phyloP scores from a whole-genome alignment of 768 basidiomycete species.

The Boletus tomentosulus region DNA sequence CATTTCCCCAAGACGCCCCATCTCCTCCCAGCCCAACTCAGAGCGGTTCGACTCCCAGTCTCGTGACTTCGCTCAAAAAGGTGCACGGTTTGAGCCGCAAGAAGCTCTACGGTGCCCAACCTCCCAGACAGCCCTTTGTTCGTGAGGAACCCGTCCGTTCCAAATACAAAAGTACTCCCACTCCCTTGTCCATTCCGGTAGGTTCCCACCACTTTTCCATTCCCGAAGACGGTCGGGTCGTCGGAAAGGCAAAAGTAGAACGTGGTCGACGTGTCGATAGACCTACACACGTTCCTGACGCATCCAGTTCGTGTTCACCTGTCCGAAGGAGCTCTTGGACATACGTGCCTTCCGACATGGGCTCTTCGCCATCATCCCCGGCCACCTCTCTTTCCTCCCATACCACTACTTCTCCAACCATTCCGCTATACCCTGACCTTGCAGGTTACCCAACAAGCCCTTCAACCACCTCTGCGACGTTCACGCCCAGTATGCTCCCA shows the following conservation, averaged over 20 bases:
- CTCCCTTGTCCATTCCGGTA: slow-evolving; percentile 29
- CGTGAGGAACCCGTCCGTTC: slow-evolving; percentile 44
- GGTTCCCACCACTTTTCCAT: slow-evolving; percentile 14
- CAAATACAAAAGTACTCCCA: slow-evolving; percentile 31
- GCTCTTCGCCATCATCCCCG: slow-evolving; percentile 25
- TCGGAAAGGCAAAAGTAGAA: slow-evolving; percentile 21
- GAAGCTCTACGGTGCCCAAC: slow-evolving; percentile 55
- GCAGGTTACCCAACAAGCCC: slow-evolving; percentile 14
- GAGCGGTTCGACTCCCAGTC: slow-evolving; percentile 37
- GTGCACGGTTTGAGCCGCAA: slow-evolving; percentile 69
- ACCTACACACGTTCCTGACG: slow-evolving; percentile 8
- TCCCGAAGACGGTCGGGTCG: slow-evolving; percentile 17
- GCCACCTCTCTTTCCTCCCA: slow-evolving; percentile 17
- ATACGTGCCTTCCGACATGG: slow-evolving; percentile 14
- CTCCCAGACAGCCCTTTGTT: slow-evolving; percentile 49
- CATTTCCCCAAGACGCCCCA: slow-evolving; percentile 26
- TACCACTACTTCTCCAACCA: slow-evolving; percentile 19
- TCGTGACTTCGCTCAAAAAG: slow-evolving; percentile 62
- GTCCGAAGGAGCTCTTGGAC: slow-evolving; percentile 32
- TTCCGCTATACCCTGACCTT: slow-evolving; percentile 21
- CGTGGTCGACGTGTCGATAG: slow-evolving; percentile 24
- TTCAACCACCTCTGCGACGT: slow-evolving; percentile 4
- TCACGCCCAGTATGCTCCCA: slow-evolving; percentile 7
- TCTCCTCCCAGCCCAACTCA: slow-evolving; percentile 20
- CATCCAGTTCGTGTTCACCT: slow-evolving; percentile 26